A percentile compares a stretch with the other conserved stretches of the same genome.
phyloP scores from a whole-genome alignment of 441 rosid species.

The Bocquillonia castaneifolia region DNA sequence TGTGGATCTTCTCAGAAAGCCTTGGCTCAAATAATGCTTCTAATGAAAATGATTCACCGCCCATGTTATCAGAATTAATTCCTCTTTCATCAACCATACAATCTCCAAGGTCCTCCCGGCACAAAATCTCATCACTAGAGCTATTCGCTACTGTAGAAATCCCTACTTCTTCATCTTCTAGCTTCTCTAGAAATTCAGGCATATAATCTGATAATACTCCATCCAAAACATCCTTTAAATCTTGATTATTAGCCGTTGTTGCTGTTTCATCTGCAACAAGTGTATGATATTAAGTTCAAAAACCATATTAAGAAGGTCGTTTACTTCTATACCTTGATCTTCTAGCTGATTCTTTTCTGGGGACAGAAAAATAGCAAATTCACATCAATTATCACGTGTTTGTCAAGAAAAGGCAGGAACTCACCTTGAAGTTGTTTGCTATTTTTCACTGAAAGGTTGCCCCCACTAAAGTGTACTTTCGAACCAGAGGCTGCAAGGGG shows the following conservation, averaged over 20 bases:
- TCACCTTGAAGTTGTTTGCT: neutral
- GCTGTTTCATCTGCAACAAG: conserved; percentile 5
- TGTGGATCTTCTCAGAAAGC: neutral
- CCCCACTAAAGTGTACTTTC: neutral
- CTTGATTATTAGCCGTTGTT: neutral
- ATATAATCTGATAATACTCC: conserved; percentile 4
- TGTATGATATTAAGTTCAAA: neutral
- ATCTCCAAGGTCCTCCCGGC: conserved; percentile 14
- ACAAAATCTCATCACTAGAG: conserved; percentile 1
- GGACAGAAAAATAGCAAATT: neutral
- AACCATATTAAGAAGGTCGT: neutral
- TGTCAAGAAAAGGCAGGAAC: neutral
- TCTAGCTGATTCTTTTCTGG: conserved; percentile 7
- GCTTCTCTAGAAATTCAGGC: conserved; percentile 15
- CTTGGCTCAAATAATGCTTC: conserved; percentile 14
- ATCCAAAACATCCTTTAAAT: neutral
- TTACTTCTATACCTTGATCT: neutral
- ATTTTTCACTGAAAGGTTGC: neutral
- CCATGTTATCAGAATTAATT: neutral
- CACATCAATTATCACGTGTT: neutral
- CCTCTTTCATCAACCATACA: conserved; percentile 6
- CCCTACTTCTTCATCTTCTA: conserved; percentile 5
- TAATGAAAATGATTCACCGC: neutral
- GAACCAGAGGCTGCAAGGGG: neutral
- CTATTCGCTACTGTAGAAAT: neutral